phyloP scores from a whole-genome alignment of 2,329 filamentous ascomycete genomes.

The Epichloe hybrida region DNA sequence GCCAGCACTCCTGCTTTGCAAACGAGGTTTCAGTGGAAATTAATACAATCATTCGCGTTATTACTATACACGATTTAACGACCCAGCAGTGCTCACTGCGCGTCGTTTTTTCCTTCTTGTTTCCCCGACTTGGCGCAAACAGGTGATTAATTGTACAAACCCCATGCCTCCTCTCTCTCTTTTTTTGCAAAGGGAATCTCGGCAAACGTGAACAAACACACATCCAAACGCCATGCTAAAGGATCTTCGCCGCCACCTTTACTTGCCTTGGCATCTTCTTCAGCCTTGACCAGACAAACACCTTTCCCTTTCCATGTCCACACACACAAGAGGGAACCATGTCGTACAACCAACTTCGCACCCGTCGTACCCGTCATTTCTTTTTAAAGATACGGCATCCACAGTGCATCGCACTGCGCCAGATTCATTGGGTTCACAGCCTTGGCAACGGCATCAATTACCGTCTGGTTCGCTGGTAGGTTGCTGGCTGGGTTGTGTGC shows the following conservation, averaged over 20 bases:
- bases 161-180: not conserved
- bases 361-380: not conserved
- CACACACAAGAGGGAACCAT: too few relatives aligned
- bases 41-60: too few relatives aligned
- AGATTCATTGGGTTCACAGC: slow-evolving; percentile 87
- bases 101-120: too few relatives aligned
- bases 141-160: not conserved
- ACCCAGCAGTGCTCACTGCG: too few relatives aligned
- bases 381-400: slow-evolving; percentile 73
- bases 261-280: not conserved
- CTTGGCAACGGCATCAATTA: slow-evolving; percentile 85
- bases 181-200: too few relatives aligned
- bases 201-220: not conserved
- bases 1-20: too few relatives aligned
- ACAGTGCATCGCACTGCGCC: slow-evolving; percentile 78
- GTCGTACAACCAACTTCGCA: too few relatives aligned
- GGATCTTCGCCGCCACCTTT: not conserved
- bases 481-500: slow-evolving; percentile 67
- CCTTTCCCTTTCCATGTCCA: not conserved
- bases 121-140: too few relatives aligned
- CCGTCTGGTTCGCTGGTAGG: slow-evolving; percentile 89
- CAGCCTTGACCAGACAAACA: not conserved
- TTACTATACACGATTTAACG: not conserved
- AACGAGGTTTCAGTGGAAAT: too few relatives aligned
- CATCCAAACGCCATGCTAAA: slow-evolving; percentile 8